These are phyloP conservation scores for Botrytis medusae DNA, from an alignment of 2,329 filamentous ascomycete species.

Conservation along the genomic window DNA sequence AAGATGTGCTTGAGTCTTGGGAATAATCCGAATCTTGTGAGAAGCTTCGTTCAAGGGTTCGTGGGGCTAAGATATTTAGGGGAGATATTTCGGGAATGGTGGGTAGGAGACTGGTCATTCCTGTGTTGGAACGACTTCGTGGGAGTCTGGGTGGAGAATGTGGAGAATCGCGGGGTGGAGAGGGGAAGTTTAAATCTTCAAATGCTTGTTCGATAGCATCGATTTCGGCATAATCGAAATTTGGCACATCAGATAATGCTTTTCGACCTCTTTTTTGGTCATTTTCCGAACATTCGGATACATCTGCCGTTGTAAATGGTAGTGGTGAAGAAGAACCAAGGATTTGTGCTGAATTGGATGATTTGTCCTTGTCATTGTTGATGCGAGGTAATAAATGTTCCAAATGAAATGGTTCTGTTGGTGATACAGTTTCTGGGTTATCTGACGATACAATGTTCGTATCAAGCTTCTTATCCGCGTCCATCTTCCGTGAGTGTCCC, in stretches of 20 bases:
- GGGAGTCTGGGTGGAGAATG: slow-evolving; percentile 40
- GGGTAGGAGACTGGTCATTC: slow-evolving; percentile 38
- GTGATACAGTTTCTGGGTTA: slow-evolving; percentile 41
- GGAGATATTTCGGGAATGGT: slow-evolving; percentile 46
- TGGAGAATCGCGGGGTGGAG: slow-evolving; percentile 37
- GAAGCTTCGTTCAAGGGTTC: slow-evolving; percentile 12
- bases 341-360: slow-evolving; percentile 25
- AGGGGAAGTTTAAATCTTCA: slow-evolving; percentile 37
- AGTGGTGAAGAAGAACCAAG: not conserved
- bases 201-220: slow-evolving; percentile 26
- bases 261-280: not conserved
- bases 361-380: slow-evolving; percentile 39
- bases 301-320: not conserved
- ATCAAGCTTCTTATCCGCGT: slow-evolving; percentile 1
- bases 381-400: slow-evolving; percentile 49
- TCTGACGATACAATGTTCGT: slow-evolving; percentile 28
- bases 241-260: not conserved
- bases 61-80: slow-evolving; percentile 20
- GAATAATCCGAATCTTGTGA: slow-evolving; percentile 18
- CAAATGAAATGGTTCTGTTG: slow-evolving; percentile 52
- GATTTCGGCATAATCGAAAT: slow-evolving; percentile 5
- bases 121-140: slow-evolving; percentile 28
- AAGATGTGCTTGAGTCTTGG: slow-evolving; percentile 3
- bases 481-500: not conserved
- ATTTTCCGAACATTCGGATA: not conserved